Evolutionary conservation across 768 basidiomycete genomes (phyloP), one percentile per base, ranked within the genome.

Genomic region (Lanmaoa pseudosensibilis): DNA sequence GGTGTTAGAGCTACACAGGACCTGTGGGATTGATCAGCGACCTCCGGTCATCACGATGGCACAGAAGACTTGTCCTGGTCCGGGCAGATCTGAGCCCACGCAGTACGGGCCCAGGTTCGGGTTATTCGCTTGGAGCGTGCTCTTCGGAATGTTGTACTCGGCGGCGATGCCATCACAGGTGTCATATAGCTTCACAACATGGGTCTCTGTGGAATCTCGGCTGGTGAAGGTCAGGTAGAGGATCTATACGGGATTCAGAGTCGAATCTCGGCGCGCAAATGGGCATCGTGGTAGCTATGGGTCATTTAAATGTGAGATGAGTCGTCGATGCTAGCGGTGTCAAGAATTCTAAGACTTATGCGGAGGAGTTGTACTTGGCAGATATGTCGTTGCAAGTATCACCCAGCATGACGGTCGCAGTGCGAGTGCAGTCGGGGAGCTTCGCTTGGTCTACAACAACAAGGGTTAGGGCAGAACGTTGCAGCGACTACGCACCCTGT

Each of bases 371-470:
- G 64, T 85, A 62, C 19, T 77, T 68, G 34, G 80, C 79, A 61
- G 84, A 88, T 69, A 91, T 90, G 53, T 57, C 63, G 70, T 90
- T 16, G 68, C 89, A 91, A 55, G 78, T 81, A 65, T 89, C 85
- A 34, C 82, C 83, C 8, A 65, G 62, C 56, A 72, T 62, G 51
- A 90, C 78, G 50, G 81, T 86, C 67, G 85, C 85, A 19, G 67
- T 77, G 60, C 89, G 83, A n/a, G 78, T 74, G 67, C 89, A 90
- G 43, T 72, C 63, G 48, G 66, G 58, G 36, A 78, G 78, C 52
- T 74, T 7, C 5, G 74, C 75, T 23, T 78, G 83, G 65, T 85
- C 85, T 32, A 58, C 67, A 65, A 25, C 83, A 8, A 51, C 27
- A 45, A 48, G 16, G 10, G 9, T 13, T 13, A 36, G 21, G 12